Evolutionary conservation across 2,329 filamentous ascomycete species (phyloP).

Genomic region (Pseudopyricularia javanii): DNA sequence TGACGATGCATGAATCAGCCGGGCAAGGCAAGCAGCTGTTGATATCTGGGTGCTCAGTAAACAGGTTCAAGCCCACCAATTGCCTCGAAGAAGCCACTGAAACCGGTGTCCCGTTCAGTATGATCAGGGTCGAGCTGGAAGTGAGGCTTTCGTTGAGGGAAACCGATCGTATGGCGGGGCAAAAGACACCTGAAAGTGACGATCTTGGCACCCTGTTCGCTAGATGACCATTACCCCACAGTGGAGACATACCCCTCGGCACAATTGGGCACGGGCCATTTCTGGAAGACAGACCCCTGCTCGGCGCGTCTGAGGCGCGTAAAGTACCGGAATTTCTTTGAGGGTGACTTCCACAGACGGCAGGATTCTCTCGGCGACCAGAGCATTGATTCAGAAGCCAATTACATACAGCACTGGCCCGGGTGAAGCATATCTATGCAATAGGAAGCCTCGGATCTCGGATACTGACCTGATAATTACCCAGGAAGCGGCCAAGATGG

Average conservation of each 20-base stretch:
- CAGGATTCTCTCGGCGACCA: no score
- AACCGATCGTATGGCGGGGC: background rate
- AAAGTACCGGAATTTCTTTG: slow-evolving; percentile 6
- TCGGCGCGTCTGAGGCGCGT: slow-evolving; percentile 2
- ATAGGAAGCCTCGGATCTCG: background rate
- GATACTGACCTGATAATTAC: background rate
- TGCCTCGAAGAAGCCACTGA: background rate
- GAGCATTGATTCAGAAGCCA: background rate
- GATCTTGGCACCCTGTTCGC: background rate
- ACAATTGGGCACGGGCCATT: background rate
- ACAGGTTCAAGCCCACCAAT: background rate
- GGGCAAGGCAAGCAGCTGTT: background rate
- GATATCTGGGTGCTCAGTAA: background rate
- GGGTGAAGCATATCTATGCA: background rate
- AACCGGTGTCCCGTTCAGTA: background rate
- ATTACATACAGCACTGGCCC: background rate
- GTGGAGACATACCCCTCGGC: background rate
- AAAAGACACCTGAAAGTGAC: background rate
- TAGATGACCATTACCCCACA: background rate
- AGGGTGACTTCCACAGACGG: no score
- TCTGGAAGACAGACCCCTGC: no score
- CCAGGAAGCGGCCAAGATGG: slow-evolving; percentile 38
- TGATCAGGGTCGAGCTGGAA: background rate
- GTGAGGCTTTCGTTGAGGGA: background rate
- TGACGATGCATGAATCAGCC: background rate